Evolutionary conservation across 345 rosid species (phyloP).

Genomic region (Pistacia atlantica): DNA sequence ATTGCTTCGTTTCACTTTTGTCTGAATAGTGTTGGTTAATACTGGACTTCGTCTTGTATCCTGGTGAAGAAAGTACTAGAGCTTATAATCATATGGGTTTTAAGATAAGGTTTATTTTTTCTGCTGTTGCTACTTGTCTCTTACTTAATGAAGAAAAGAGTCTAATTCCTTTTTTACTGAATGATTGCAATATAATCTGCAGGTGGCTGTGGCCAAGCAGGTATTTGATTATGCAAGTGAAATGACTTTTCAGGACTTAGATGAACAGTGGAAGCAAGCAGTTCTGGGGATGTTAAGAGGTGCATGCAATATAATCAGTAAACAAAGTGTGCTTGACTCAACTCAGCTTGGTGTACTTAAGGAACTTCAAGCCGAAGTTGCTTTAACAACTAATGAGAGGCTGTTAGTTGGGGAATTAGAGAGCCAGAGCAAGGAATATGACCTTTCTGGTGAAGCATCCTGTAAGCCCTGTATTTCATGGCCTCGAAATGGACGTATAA

Average conservation of each 20-base stretch:
- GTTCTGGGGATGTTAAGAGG: slow-evolving; percentile 8
- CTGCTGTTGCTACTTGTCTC: not conserved
- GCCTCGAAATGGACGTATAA: slow-evolving; percentile 40
- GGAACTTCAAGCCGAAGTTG: slow-evolving; percentile 16
- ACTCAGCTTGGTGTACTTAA: not conserved
- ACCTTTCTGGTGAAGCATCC: not conserved
- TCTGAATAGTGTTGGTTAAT: not conserved
- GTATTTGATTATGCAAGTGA: slow-evolving; percentile 11
- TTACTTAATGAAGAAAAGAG: not conserved
- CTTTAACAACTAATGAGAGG: not conserved
- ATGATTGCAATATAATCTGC: slow-evolving; percentile 7
- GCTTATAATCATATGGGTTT: not conserved
- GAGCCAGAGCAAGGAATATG: not conserved
- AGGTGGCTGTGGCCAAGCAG: slow-evolving; percentile 17
- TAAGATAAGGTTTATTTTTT: not conserved
- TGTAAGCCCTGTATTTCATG: slow-evolving; percentile 26
- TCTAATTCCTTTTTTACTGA: not conserved
- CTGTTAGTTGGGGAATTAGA: not conserved
- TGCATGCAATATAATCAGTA: slow-evolving; percentile 9
- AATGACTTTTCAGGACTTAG: slow-evolving; percentile 10
- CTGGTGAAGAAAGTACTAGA: not conserved
- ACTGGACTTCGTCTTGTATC: not conserved
- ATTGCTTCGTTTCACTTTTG: not conserved
- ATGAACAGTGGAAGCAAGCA: slow-evolving; percentile 7
- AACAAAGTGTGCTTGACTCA: slow-evolving; percentile 7